Base-by-base conservation (phyloP, 176 grass and related monocot genomes). In the Alopecurus myosuroides region DNA sequence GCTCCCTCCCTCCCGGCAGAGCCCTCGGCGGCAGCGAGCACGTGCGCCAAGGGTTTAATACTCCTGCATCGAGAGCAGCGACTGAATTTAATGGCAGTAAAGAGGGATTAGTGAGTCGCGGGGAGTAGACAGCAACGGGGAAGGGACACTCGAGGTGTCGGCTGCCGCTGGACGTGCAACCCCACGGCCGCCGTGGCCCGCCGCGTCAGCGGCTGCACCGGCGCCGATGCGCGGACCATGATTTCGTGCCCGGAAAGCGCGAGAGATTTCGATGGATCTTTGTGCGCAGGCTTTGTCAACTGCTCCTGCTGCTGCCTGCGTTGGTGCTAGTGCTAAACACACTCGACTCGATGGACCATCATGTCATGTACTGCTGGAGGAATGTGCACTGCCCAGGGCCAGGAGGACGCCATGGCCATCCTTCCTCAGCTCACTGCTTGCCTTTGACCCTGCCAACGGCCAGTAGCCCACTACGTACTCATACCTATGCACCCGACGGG, bases 371-470 rank as follows among this genome's bases (percentile, higher is more conserved):
- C 52, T 20, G 26, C 22, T 34, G 49, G 85, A 80, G 80, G 68
- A 87, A 84, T 76, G 81, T 84, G 85, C 75, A 11, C 84, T 64
- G 53, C 34, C 51, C 76, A 25, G 70, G 17, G 17, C 34, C 76
- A 22, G 48, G 75, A 19, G 61, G 60, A 13, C 29, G 19, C 34
- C 73, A 19, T 67, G 73, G 23, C 72, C 78, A 72, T 36, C 63
- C 88, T 75, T 76, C 88, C 67, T 76, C 77, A 78, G 56, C 67
- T 44, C 58, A 7, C 46, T 37, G 78, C 34, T 44, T 9, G n/a
- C 45, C 25, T 63, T 83, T 86, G 80, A 90, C 89, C 89, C 37
- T 78, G 68, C 60, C 85, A 87, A 91, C 89, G 76, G 85, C 69
- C 80, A 62, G 33, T 77, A 77, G 50, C 29, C 11, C 23, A 7